Evolutionary conservation across 2,329 filamentous ascomycete species (phyloP), one percentile per base, ranked within the genome.

Genomic region (Pseudopyricularia javanii): DNA sequence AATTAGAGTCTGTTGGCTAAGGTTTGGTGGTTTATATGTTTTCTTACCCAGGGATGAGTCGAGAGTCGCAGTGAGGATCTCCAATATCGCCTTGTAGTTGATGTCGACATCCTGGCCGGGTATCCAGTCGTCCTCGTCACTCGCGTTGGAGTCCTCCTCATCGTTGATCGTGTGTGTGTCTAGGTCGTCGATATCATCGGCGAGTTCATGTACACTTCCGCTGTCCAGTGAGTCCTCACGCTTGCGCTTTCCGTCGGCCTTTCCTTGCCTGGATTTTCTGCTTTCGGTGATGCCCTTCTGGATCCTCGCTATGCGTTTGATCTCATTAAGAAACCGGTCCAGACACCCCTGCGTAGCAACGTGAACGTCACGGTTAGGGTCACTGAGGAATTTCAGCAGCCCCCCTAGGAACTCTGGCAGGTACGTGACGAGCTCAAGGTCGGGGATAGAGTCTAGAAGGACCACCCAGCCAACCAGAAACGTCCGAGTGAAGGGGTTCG

Each of bases 391-490:
- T 62, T 86, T 91, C 60, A 98, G 82, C 43, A 98, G 71, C 0
- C 91, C 93, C 26, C 83, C 86, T 1, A 98, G 74, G 62, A 98
- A 98, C 50, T 91, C 89, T 1, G 93, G 94, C 24, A 98, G 73
- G 65, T 90, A 95, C 3, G 88, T 86, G 35, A 98, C 91, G 20
- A 98, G 80, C 67, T 98, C 94, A 43, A 98, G 74, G 63, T 98
- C 94, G 0, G 93, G 93, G 59, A 98, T 97, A 1, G 91, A 96
- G 66, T 98, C 93, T 20, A 98, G 76, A 15, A 98, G 70, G 4
- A 86, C 94, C 54, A 98, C 88, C 93, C 93, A 98, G 32, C 89
- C 90, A 2, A 98, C 93, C 14, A 98, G 76, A 61, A 98, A 98
- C 14, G 88, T 95, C 50, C 93, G 79, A 3, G 91, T 96, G 64